Evolutionary conservation across 352 stramenopile species (phyloP).

Genomic region (Thraustotheca clavata): DNA sequence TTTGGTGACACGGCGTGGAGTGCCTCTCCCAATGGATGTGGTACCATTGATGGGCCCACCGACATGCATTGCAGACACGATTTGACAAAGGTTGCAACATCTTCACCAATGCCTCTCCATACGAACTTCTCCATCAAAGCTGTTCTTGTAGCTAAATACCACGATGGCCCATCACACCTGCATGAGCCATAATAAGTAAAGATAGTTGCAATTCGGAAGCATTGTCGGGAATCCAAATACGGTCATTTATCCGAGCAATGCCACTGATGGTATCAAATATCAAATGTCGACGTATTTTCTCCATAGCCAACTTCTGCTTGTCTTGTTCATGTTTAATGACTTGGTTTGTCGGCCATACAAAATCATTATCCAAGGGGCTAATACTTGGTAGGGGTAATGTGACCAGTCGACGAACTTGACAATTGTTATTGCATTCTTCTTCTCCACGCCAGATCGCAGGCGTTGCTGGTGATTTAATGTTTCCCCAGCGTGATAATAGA

Average conservation of each 20-base stretch:
- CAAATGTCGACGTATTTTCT: not conserved
- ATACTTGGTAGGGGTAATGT: not conserved
- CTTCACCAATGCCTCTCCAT: slow-evolving; percentile 13
- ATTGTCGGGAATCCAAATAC: not conserved
- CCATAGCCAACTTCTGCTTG: not conserved
- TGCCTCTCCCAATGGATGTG: slow-evolving; percentile 22
- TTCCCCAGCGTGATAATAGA: slow-evolving; percentile 26
- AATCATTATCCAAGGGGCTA: not conserved
- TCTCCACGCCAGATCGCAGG: not conserved
- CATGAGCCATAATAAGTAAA: slow-evolving; percentile 25
- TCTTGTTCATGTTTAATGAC: not conserved
- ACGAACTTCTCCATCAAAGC: slow-evolving; percentile 15
- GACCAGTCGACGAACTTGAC: no score
- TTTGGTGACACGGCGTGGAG: slow-evolving; percentile 29
- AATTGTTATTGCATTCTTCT: no score
- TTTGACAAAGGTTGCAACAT: slow-evolving; percentile 15
- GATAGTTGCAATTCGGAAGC: slow-evolving; percentile 24
- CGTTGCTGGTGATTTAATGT: not conserved
- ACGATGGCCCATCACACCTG: slow-evolving; percentile 24
- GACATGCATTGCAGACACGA: slow-evolving; percentile 16
- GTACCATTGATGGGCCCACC: slow-evolving; percentile 2
- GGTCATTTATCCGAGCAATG: not conserved
- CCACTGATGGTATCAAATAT: not conserved
- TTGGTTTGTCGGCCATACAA: not conserved
- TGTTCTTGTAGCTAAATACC: slow-evolving; percentile 19